A percentile compares a stretch with the other conserved stretches of the same genome.
These are phyloP conservation scores for Gillenia trifoliata DNA, from an alignment of 306 rosid genomes.

Conservation along the genomic window DNA sequence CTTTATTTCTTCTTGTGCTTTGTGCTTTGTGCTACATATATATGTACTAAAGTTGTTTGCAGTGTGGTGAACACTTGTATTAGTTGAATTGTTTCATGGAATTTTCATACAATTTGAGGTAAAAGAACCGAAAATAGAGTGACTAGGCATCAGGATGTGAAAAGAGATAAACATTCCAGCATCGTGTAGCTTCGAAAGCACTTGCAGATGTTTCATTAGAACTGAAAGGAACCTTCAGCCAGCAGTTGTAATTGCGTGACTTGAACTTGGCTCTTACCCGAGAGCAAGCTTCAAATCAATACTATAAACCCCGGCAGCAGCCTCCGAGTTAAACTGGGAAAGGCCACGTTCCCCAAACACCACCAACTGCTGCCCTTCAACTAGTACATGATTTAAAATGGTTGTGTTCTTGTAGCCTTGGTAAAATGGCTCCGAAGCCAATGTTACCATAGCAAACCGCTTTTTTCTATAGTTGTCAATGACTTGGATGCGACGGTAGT, in stretches of 20 bases:
- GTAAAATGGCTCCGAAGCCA: constrained; percentile 29
- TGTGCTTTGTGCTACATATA: too few relatives aligned
- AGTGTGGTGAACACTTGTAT: too few relatives aligned
- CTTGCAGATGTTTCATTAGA: too few relatives aligned
- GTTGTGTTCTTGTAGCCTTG: constrained; percentile 52
- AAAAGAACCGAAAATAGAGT: too few relatives aligned
- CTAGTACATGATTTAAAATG: background rate
- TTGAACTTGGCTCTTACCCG: background rate
- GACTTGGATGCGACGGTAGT: constrained; percentile 47
- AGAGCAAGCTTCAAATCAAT: background rate
- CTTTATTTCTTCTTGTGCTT: too few relatives aligned
- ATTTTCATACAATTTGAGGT: too few relatives aligned
- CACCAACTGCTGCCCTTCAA: constrained; percentile 8
- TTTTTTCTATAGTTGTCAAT: constrained; percentile 23
- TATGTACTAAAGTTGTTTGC: too few relatives aligned
- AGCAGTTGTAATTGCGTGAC: background rate
- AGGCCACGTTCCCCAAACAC: background rate
- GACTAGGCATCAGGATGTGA: background rate
- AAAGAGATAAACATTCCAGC: background rate
- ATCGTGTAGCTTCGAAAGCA: background rate
- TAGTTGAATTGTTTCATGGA: too few relatives aligned
- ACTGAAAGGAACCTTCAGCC: constrained; percentile 8
- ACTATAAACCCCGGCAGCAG: background rate
- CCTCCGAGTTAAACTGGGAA: background rate
- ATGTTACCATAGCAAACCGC: constrained; percentile 13